phyloP scores from a whole-genome alignment of 2,329 filamentous ascomycete species.

The Colletotrichum sp. region DNA sequence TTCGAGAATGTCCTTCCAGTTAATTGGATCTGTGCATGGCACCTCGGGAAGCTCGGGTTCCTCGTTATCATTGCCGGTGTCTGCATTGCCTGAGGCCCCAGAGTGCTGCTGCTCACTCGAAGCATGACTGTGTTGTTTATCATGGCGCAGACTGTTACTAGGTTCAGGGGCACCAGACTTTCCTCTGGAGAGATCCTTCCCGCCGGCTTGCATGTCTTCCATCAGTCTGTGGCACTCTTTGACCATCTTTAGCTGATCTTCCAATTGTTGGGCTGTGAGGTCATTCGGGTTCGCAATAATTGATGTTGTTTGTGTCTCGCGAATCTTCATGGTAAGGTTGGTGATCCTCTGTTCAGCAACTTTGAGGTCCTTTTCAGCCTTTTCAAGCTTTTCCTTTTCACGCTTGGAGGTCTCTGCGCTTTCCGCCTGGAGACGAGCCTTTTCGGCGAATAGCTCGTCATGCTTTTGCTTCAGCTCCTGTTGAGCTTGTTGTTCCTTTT shows the following conservation, averaged over 20 bases:
- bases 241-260: background rate
- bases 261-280: background rate
- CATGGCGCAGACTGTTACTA: background rate
- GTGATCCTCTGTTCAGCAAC: constrained; percentile 11
- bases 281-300: background rate
- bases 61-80: background rate
- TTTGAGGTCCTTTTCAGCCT: background rate
- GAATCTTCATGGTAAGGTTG: constrained; percentile 17
- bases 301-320: background rate
- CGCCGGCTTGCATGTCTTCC: background rate
- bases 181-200: background rate
- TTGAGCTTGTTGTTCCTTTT: background rate
- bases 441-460: background rate
- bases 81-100: background rate
- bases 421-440: background rate
- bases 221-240: background rate
- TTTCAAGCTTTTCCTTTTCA: background rate
- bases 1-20: background rate
- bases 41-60: background rate
- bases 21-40: background rate
- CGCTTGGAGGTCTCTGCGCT: background rate
- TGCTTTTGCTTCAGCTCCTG: background rate
- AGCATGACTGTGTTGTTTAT: background rate
- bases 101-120: background rate
- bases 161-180: background rate